Evolutionary conservation across 257 asterid genomes (phyloP).

Genomic region (Lycium ferocissimum): DNA sequence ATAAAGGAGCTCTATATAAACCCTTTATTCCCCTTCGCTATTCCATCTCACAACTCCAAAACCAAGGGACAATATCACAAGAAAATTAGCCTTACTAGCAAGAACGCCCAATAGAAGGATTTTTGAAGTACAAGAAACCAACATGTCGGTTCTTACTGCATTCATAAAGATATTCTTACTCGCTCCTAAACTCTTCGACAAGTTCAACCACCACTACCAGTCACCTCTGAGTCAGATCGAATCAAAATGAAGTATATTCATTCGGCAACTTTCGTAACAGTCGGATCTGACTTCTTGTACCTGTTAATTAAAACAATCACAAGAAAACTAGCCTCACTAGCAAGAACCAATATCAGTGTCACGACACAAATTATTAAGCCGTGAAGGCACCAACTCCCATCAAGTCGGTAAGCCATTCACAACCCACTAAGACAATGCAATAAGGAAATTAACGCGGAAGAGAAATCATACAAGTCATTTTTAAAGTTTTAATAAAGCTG

Average conservation of each 20-base stretch:
- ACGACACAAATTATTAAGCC: too few relatives aligned
- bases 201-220: fast-evolving
- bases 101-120: neutral
- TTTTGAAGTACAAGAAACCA: neutral
- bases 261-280: neutral
- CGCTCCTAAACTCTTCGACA: neutral
- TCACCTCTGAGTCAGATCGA: too few relatives aligned
- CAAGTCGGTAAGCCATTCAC: too few relatives aligned
- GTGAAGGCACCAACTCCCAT: too few relatives aligned
- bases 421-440: too few relatives aligned
- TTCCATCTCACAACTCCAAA: too few relatives aligned
- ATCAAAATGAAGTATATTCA: neutral
- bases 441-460: too few relatives aligned
- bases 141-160: fast-evolving
- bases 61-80: neutral
- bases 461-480: too few relatives aligned
- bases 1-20: too few relatives aligned
- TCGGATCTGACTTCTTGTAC: neutral
- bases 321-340: neutral
- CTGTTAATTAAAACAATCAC: neutral
- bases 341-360: neutral
- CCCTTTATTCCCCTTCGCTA: too few relatives aligned
- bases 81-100: neutral
- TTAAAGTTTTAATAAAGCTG: too few relatives aligned
- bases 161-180: neutral